Evolutionary conservation across 2,329 filamentous ascomycete genomes (phyloP).

Genomic region (Beauveria brongniartii): DNA sequence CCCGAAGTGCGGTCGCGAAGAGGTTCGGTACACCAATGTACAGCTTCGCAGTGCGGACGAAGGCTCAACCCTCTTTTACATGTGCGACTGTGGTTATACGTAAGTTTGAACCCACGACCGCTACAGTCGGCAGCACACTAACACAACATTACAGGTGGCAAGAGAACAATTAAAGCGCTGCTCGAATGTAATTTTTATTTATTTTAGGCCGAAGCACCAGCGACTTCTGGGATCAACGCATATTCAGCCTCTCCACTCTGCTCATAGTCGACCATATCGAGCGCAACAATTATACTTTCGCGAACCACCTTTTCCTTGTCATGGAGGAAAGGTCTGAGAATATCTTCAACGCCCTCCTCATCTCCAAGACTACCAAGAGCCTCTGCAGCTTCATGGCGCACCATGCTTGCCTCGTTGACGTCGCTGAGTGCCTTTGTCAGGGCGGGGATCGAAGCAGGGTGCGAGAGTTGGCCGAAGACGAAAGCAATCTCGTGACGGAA

Average conservation of each 20-base stretch:
- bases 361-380: constrained; percentile 90
- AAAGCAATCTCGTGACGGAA: constrained; percentile 98
- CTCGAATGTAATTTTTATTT: not conserved
- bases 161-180: constrained; percentile 47
- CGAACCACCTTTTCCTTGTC: constrained; percentile 90
- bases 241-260: constrained; percentile 84
- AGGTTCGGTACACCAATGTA: constrained; percentile 77
- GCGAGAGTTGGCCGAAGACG: constrained; percentile 91
- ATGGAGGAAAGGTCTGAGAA: constrained; percentile 71
- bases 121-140: not conserved
- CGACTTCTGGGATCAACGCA: constrained; percentile 69
- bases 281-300: constrained; percentile 87
- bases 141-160: constrained; percentile 35
- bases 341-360: constrained; percentile 85
- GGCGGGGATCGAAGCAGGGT: constrained; percentile 93
- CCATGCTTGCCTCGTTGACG: constrained; percentile 83
- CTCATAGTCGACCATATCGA: constrained; percentile 98
- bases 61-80: constrained; percentile 87
- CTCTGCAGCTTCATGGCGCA: constrained; percentile 94
- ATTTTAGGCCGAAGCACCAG: constrained; percentile 32
- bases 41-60: constrained; percentile 91
- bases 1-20: constrained; percentile 68
- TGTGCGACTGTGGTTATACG: constrained; percentile 80
- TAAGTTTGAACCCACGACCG: constrained; percentile 33
- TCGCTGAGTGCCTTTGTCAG: constrained; percentile 73